Evolutionary conservation across 139 green algal species (phyloP), one percentile per base, ranked within the genome.

Genomic region (Haematococcus lacustris): DNA sequence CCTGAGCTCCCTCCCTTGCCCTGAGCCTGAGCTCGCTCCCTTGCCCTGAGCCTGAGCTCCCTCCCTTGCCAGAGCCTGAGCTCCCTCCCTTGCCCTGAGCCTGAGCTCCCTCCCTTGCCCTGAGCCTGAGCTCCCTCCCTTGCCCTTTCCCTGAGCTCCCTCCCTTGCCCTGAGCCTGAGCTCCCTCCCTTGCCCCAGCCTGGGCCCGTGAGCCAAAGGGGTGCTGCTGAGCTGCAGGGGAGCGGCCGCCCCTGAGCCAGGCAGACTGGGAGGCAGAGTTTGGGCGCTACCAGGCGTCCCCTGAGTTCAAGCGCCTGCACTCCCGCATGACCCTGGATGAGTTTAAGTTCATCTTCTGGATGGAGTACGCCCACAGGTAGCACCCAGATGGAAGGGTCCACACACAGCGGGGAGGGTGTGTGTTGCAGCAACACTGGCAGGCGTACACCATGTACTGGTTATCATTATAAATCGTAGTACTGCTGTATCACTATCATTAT

Each of bases 341-440:
- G 71, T 99, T 98, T 86, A 98, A 99, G 81, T 97, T 97, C 85
- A 99, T 99, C 51, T 99, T 95, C 82, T 97, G 89, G 88, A 97
- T 98, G 94, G 96, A 99, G 89, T 99, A 94, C 73, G 91, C 73
- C 26, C 96, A 99, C 81, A 77, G 78, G 78, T 78, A 25, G 33
- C 4, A n/a, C n/a, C n/a, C n/a, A n/a, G n/a, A n/a, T n/a, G n/a
- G n/a, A n/a, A n/a, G n/a, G n/a, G n/a, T n/a, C n/a, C n/a, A n/a
- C n/a, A n/a, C n/a, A n/a, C n/a, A n/a, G n/a, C n/a, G n/a, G n/a
- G n/a, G n/a, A n/a, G n/a, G n/a, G n/a, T n/a, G n/a, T n/a, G n/a
- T n/a, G n/a, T n/a, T n/a, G n/a, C n/a, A n/a, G n/a, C n/a, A n/a
- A n/a, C n/a, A n/a, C n/a, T n/a, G n/a, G n/a, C n/a, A n/a, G n/a